Evolutionary conservation across 306 rosid species (phyloP), one percentile per base, ranked within the genome.

Genomic region (Corylus avellana): DNA sequence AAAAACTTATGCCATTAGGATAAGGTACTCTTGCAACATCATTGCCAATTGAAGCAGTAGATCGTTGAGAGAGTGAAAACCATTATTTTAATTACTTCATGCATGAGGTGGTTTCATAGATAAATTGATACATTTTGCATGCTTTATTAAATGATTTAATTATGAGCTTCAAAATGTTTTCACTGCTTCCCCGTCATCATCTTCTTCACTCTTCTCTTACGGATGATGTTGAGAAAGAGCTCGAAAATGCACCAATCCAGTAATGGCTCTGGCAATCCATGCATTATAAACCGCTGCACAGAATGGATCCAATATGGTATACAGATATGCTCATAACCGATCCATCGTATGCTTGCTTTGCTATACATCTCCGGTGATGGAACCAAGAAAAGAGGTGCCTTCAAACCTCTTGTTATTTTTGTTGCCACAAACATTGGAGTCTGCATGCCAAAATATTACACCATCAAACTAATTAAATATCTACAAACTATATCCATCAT

Each of bases 311-410:
- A 84, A 39, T 47, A 79, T 13, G 87, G 81, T 16, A n/a, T 9
- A 29, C 78, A 84, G 16, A 72, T 12, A 50, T 11, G 59, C 56
- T 75, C 86, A 55, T 73, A 75, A 74, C 84, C 78, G 10, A 79
- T 75, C 49, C 83, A 70, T 63, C 80, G 48, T 5, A 75, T 29
- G 55, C 86, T 83, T 70, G 78, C 86, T 75, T 75, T 83, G 81
- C 78, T 12, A 35, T 69, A 83, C 42, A 39, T 46, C 47, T 79
- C 78, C 16, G 84, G 83, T 16, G 86, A 61, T 32, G 75, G 27
- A 37, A 75, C 8, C 8, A 83, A 32, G 47, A 76, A 48, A 46
- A 75, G 70, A 27, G 48, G 42, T 39, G 54, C 13, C 27, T 72
- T 79, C 16, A 79, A 51, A 13, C 56, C 6, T 67, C 37, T 75